Conservation (phyloP, 352 stramenopile species). For the Hyaloperonospora arabidopsidis region DNA sequence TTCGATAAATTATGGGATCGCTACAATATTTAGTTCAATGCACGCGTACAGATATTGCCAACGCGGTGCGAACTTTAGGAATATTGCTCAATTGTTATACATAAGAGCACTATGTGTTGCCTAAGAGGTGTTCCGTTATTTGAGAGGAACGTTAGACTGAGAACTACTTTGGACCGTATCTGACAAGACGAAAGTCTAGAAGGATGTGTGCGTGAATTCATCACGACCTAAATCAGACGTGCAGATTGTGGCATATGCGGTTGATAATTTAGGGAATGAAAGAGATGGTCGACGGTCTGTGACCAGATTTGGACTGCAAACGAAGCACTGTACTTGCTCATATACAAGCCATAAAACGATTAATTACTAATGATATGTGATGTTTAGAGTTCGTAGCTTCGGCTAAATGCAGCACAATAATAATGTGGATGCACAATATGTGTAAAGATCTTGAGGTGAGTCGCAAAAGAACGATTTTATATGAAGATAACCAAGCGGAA, state of each 20-base stretch:
- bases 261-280: constrained; percentile 8
- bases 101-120: too few species aligned
- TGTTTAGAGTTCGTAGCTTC: constrained; percentile 6
- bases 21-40: too few species aligned
- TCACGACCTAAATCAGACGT: too few species aligned
- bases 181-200: too few species aligned
- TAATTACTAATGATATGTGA: constrained; percentile 8
- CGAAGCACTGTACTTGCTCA: constrained; percentile 7
- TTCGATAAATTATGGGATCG: too few species aligned
- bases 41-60: too few species aligned
- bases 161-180: too few species aligned
- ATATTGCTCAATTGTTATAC: too few species aligned
- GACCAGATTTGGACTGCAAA: constrained; percentile 6
- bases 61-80: too few species aligned
- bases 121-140: too few species aligned
- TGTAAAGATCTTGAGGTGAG: background rate
- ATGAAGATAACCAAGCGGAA: background rate
- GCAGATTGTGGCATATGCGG: constrained; percentile 4
- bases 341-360: constrained; percentile 9
- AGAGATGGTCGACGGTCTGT: constrained; percentile 9
- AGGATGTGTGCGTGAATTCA: too few species aligned
- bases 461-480: background rate
- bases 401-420: constrained; percentile 7
- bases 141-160: too few species aligned
- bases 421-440: constrained; percentile 11